These are phyloP conservation scores for Kodamaea laetipori DNA, from an alignment of 805 yeast species.

Conservation along the genomic window DNA sequence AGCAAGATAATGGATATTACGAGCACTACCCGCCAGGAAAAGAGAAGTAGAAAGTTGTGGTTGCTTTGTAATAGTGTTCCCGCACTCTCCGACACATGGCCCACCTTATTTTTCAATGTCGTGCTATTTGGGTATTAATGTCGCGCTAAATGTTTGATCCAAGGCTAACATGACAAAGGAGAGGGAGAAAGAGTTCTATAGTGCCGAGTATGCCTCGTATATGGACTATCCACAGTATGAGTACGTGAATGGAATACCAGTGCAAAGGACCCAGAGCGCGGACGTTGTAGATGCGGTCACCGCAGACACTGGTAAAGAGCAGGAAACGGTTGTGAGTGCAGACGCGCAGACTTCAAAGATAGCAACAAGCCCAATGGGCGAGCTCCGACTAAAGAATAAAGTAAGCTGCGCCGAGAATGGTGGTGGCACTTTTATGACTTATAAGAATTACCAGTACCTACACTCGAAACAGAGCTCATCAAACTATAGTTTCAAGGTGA, in stretches of 20 bases:
- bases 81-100: too few species aligned
- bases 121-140: too few species aligned
- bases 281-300: too few species aligned
- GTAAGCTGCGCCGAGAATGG: background rate
- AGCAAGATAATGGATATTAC: too few species aligned
- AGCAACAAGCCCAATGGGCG: background rate
- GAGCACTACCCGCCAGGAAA: too few species aligned
- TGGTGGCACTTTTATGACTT: slow-evolving; percentile 11
- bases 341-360: too few species aligned
- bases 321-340: too few species aligned
- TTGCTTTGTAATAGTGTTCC: too few species aligned
- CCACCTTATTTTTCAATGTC: too few species aligned
- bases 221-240: slow-evolving; percentile 9
- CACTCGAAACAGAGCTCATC: slow-evolving; percentile 6
- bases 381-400: slow-evolving; percentile 2
- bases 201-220: slow-evolving; percentile 1
- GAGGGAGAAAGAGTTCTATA: slow-evolving; percentile 9
- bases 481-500: slow-evolving; percentile 14
- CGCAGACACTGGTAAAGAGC: background rate
- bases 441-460: slow-evolving; percentile 7
- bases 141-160: too few species aligned
- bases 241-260: slow-evolving; percentile 4
- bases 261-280: background rate
- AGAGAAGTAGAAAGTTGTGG: too few species aligned
- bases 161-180: slow-evolving; percentile 9